phyloP scores from a whole-genome alignment of 2,329 filamentous ascomycete species.

The Mycosphaerelloides madeirae region DNA sequence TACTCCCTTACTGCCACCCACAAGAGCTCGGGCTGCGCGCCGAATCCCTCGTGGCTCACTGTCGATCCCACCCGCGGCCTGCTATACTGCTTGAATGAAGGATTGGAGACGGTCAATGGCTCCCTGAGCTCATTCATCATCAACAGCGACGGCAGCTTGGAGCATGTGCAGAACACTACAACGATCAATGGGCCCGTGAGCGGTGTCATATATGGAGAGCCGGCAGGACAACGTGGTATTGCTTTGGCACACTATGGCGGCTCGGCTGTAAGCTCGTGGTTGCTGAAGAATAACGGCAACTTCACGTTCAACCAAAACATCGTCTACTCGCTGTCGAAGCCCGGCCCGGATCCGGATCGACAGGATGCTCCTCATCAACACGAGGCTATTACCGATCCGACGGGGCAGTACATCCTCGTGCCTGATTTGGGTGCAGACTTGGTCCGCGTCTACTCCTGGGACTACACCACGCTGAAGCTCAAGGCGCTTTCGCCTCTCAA shows the following conservation, averaged over 20 bases:
- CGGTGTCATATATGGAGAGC: slow-evolving; percentile 37
- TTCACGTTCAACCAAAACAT: slow-evolving; percentile 37
- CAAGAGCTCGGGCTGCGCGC: slow-evolving; percentile 47
- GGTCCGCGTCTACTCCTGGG: slow-evolving; percentile 32
- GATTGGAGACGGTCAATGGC: slow-evolving; percentile 44
- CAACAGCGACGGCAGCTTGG: slow-evolving; percentile 37
- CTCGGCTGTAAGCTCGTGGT: slow-evolving; percentile 36
- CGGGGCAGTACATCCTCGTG: slow-evolving; percentile 35
- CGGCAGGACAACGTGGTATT: slow-evolving; percentile 33
- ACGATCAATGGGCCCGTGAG: slow-evolving; percentile 39
- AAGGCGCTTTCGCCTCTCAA: slow-evolving; percentile 24
- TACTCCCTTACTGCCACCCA: slow-evolving; percentile 42
- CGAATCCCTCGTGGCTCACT: slow-evolving; percentile 58
- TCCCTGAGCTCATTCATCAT: slow-evolving; percentile 42
- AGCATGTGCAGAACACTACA: slow-evolving; percentile 30
- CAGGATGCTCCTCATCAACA: slow-evolving; percentile 36
- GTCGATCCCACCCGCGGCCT: slow-evolving; percentile 47
- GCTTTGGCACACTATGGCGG: slow-evolving; percentile 42
- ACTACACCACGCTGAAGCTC: slow-evolving; percentile 23
- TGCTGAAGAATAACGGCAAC: slow-evolving; percentile 48
- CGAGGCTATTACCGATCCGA: slow-evolving; percentile 35
- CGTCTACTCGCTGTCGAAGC: slow-evolving; percentile 26
- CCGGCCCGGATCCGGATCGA: slow-evolving; percentile 28
- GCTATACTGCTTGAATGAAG: slow-evolving; percentile 61
- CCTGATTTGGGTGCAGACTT: slow-evolving; percentile 37